Conservation (phyloP, 192 early-diverging fungal species). For the Lobosporangium transversale region DNA sequence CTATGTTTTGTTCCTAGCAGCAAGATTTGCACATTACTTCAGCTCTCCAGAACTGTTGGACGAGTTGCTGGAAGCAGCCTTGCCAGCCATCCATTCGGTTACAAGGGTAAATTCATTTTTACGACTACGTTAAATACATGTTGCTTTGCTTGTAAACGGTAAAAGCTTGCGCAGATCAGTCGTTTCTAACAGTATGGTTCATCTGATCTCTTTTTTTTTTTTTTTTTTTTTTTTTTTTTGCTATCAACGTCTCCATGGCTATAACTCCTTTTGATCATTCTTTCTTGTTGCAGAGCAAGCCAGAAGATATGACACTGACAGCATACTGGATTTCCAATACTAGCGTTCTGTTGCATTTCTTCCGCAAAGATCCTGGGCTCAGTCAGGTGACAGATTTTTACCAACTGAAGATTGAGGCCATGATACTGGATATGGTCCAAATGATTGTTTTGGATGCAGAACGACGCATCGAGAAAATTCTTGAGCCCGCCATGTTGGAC, state of each 20-base stretch:
- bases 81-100: conserved; percentile 66
- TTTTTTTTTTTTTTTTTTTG: conserved; percentile 8
- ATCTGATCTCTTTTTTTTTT: not conserved
- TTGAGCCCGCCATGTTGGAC: conserved; percentile 75
- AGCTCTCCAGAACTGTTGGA: conserved; percentile 77
- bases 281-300: conserved; percentile 37
- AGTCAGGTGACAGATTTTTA: conserved; percentile 72
- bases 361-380: conserved; percentile 87
- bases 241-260: not conserved
- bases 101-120: conserved; percentile 54
- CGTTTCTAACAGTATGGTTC: not conserved
- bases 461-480: conserved; percentile 69
- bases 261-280: not conserved
- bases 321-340: conserved; percentile 91
- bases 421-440: conserved; percentile 77
- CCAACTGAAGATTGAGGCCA: conserved; percentile 84
- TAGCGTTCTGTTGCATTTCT: conserved; percentile 83
- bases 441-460: conserved; percentile 73
- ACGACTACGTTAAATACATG: not conserved
- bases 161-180: not conserved
- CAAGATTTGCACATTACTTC: conserved; percentile 89
- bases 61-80: conserved; percentile 68
- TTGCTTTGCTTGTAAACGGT: not conserved
- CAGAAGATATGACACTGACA: conserved; percentile 67
- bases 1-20: conserved; percentile 88